Conservation (phyloP, 2,329 filamentous ascomycete species). For the Bertia moriformis region DNA sequence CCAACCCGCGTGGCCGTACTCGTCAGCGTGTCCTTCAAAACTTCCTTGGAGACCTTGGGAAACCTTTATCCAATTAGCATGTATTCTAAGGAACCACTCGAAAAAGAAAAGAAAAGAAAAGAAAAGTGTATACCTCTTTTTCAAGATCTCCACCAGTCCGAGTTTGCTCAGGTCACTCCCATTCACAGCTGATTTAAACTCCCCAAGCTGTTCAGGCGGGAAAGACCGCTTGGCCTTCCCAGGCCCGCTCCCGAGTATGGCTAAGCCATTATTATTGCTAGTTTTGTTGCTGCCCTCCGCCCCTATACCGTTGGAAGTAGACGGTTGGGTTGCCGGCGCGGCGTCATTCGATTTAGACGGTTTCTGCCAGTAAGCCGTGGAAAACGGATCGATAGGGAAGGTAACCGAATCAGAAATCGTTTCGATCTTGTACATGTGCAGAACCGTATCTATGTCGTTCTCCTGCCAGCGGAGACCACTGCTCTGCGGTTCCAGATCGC, state of each 20-base stretch:
- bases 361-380: slow-evolving; percentile 38
- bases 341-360: too few relatives aligned
- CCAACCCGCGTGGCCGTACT: slow-evolving; percentile 40
- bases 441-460: slow-evolving; percentile 19
- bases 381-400: slow-evolving; percentile 48
- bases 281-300: background rate
- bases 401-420: slow-evolving; percentile 34
- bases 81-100: too few relatives aligned
- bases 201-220: slow-evolving; percentile 33
- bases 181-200: slow-evolving; percentile 42
- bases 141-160: slow-evolving; percentile 45
- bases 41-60: background rate
- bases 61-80: too few relatives aligned
- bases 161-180: slow-evolving; percentile 46
- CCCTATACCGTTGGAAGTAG: background rate
- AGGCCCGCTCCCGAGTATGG: slow-evolving; percentile 2
- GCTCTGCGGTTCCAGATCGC: slow-evolving; percentile 29
- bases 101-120: too few relatives aligned
- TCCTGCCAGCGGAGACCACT: slow-evolving; percentile 47
- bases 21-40: slow-evolving; percentile 30
- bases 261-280: too few relatives aligned
- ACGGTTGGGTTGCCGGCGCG: background rate
- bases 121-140: slow-evolving; percentile 24
- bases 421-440: slow-evolving; percentile 24
- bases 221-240: slow-evolving; percentile 22